phyloP scores from a whole-genome alignment of 176 grass and related monocot genomes.

The Lolium rigidum region DNA sequence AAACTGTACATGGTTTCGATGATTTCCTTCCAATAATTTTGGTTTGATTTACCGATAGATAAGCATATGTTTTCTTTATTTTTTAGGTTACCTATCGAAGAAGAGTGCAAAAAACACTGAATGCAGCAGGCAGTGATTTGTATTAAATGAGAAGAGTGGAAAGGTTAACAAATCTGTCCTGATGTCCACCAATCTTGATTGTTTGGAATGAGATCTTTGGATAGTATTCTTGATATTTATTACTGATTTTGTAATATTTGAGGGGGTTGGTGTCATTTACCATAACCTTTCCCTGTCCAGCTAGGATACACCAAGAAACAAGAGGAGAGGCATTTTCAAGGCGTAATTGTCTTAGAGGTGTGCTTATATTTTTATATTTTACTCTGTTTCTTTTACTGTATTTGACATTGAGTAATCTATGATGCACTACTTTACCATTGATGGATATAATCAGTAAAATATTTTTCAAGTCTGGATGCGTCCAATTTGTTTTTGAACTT shows the following conservation, averaged over 20 bases:
- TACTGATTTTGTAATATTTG: constrained; percentile 34
- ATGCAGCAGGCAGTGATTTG: constrained; percentile 89
- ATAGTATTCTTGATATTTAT: constrained; percentile 20
- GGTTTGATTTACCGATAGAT: constrained; percentile 24
- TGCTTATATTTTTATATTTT: constrained; percentile 30
- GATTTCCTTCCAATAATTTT: constrained; percentile 8
- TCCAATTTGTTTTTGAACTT: constrained; percentile 24
- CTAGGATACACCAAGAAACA: constrained; percentile 97
- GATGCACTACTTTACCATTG: constrained; percentile 9
- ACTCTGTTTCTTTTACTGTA: constrained; percentile 23
- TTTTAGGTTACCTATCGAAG: constrained; percentile 82
- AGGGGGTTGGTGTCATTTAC: constrained; percentile 38
- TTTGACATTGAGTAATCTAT: not conserved
- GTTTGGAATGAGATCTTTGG: constrained; percentile 27
- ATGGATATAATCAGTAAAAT: constrained; percentile 23
- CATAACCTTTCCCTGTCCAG: constrained; percentile 43
- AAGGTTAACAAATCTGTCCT: constrained; percentile 64
- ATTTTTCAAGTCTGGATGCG: constrained; percentile 6
- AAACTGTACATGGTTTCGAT: not conserved
- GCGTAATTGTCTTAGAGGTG: constrained; percentile 85
- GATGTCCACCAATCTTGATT: not conserved
- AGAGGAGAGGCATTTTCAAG: constrained; percentile 94
- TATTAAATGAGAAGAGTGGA: constrained; percentile 93
- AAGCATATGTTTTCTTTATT: constrained; percentile 18
- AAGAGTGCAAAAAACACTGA: constrained; percentile 94